Percentiles rank a stretch among this genome's conserved stretches.
Evolutionary conservation across 2,329 filamentous ascomycete genomes (phyloP).

Genomic region (Hypomyces rosellus): DNA sequence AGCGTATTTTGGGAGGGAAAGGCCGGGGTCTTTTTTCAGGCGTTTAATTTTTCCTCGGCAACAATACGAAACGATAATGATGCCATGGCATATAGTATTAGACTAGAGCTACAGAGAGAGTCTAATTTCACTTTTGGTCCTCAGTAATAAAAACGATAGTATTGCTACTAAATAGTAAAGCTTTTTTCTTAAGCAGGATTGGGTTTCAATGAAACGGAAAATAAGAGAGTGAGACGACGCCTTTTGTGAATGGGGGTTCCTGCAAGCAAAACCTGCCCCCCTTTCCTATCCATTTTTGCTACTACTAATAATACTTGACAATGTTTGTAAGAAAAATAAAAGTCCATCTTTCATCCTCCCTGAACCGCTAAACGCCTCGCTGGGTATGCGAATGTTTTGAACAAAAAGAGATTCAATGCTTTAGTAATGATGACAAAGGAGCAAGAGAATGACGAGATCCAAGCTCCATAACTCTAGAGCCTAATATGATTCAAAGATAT

Average conservation of each 20-base stretch:
- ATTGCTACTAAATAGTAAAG: too few relatives aligned
- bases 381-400: constrained; percentile 11
- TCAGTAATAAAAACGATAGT: neutral
- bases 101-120: constrained; percentile 1
- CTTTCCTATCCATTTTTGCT: neutral
- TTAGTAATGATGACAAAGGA: constrained; percentile 4
- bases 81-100: constrained; percentile 8
- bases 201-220: too few relatives aligned
- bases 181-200: too few relatives aligned
- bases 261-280: too few relatives aligned
- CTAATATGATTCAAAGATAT: constrained; percentile 2
- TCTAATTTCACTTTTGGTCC: neutral
- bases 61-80: neutral
- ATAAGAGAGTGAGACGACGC: too few relatives aligned
- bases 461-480: constrained; percentile 5
- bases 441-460: constrained; percentile 8
- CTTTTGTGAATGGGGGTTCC: too few relatives aligned
- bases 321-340: neutral
- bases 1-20: neutral
- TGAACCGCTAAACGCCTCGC: constrained; percentile 12
- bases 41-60: too few relatives aligned
- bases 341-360: neutral
- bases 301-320: neutral
- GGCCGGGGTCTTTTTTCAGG: neutral
- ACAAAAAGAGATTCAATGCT: constrained; percentile 5